Evolutionary conservation across 2,329 filamentous ascomycete species (phyloP), one percentile per base, ranked within the genome.

Genomic region (Fusarium oxysporum): DNA sequence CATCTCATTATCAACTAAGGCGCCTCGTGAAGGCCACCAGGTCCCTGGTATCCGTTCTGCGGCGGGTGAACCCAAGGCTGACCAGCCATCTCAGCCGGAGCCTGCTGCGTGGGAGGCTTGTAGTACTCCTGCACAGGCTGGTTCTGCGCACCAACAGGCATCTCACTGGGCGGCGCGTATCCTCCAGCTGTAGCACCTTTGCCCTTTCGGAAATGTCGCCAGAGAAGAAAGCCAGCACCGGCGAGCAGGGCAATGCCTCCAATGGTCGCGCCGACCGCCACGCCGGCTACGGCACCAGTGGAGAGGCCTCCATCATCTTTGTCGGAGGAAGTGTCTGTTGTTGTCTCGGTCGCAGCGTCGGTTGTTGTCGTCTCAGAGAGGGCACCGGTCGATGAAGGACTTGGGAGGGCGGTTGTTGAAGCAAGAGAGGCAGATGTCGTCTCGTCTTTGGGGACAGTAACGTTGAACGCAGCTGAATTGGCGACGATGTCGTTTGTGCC

Each of bases 191-290:
- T 28, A 5, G 47, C 30, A 21, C 32, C 55, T 8, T 62, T 40
- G 10, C 59, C 62, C 45, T 72, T 77, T 6, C 67, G 62, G 12
- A 62, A 30, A 13, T 57, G 69, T 25, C 51, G 75, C 77, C 77
- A 78, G 17, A 71, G 37, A 19, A 78, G 61, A 43, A 78, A 77
- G 1, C 76, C 77, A 1, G 67, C 14, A 3, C 65, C 71, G 1
- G 44, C 76, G 12, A 78, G 66, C 8, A 74, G 4, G 11, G 54
- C 3, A 3, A 78, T 32, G 3, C 76, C 76, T 6, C 66, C 76
- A 1, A 78, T 19, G 3, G 74, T 73, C 1, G 77, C 68, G 7
- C 73, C 77, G 8, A 78, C 76, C 1, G 74, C 77, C 9, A 79
- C 68, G 11, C 77, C 77, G 8, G 73, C 77, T 5, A 77, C 68